phyloP scores from a whole-genome alignment of 306 rosid genomes.

The Glycine latifolia region DNA sequence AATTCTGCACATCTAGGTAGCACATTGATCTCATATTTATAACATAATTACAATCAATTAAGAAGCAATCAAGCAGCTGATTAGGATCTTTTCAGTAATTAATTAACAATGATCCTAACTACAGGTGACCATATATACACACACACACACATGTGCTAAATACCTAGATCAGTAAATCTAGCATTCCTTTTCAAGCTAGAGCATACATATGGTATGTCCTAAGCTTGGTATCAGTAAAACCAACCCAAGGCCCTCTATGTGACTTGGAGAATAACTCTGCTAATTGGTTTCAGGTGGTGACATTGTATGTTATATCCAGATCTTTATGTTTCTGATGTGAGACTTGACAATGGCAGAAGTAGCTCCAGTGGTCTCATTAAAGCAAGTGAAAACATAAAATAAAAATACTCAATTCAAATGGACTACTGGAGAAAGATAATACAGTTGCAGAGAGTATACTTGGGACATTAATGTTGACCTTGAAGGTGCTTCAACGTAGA shows the following conservation, averaged over 20 bases:
- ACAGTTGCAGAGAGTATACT: constrained; percentile 28
- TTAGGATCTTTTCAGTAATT: background rate
- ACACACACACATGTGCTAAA: too few species aligned
- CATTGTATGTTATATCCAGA: background rate
- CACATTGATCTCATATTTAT: constrained; percentile 16
- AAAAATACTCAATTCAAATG: background rate
- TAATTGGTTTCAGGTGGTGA: background rate
- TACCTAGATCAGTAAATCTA: too few species aligned
- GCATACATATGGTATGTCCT: background rate
- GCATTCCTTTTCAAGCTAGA: too few species aligned
- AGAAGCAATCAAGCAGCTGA: constrained; percentile 21
- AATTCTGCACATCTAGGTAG: constrained; percentile 31
- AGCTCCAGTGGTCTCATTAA: background rate
- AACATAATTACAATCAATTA: constrained; percentile 25
- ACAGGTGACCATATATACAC: background rate
- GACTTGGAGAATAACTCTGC: background rate
- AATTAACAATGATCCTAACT: constrained; percentile 15
- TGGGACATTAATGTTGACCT: constrained; percentile 36
- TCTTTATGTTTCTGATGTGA: constrained; percentile 15
- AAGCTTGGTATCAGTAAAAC: background rate
- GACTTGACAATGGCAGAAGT: background rate
- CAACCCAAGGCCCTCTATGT: constrained; percentile 16
- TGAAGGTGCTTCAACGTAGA: constrained; percentile 34
- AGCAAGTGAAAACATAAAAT: background rate
- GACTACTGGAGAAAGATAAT: background rate